phyloP scores from a whole-genome alignment of 352 stramenopile genomes.

The Globisporangium perplexum region DNA sequence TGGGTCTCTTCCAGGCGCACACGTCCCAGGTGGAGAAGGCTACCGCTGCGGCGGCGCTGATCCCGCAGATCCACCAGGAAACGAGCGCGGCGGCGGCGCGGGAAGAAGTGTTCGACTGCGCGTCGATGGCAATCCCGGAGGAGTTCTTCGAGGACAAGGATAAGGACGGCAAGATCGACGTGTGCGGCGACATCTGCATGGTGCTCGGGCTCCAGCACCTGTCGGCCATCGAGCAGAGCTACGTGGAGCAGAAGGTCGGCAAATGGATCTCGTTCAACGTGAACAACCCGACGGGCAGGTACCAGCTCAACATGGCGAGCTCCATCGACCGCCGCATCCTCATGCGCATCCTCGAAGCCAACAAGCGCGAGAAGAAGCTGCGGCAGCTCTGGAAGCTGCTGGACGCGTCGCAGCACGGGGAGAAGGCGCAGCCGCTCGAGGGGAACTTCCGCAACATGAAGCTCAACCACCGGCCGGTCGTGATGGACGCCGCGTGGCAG shows the following conservation, averaged over 20 bases:
- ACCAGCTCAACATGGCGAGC: constrained; percentile 66
- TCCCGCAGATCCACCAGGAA: constrained; percentile 51
- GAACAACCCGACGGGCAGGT: constrained; percentile 57
- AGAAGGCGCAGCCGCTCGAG: constrained; percentile 28
- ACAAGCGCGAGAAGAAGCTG: constrained; percentile 48
- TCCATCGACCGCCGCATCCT: constrained; percentile 68
- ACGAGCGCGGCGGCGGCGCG: constrained; percentile 4
- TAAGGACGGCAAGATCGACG: constrained; percentile 73
- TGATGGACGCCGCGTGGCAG: constrained; percentile 47
- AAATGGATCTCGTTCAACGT: constrained; percentile 80
- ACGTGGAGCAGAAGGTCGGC: constrained; percentile 64
- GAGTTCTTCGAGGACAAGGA: constrained; percentile 82
- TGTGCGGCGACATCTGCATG: constrained; percentile 74
- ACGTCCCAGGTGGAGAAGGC: constrained; percentile 71
- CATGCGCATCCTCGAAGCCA: constrained; percentile 62
- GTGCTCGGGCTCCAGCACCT: constrained; percentile 61
- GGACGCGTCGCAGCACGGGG: constrained; percentile 56
- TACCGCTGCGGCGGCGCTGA: constrained; percentile 47
- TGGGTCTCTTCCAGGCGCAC: constrained; percentile 53
- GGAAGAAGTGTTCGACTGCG: constrained; percentile 52
- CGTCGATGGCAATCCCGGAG: constrained; percentile 41
- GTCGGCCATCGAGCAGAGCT: constrained; percentile 59
- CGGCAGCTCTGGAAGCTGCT: constrained; percentile 48
- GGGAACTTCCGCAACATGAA: constrained; percentile 54
- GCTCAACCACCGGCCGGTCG: constrained; percentile 53